Evolutionary conservation across 2,329 filamentous ascomycete species (phyloP).

Genomic region (Calonectria pauciramosa): DNA sequence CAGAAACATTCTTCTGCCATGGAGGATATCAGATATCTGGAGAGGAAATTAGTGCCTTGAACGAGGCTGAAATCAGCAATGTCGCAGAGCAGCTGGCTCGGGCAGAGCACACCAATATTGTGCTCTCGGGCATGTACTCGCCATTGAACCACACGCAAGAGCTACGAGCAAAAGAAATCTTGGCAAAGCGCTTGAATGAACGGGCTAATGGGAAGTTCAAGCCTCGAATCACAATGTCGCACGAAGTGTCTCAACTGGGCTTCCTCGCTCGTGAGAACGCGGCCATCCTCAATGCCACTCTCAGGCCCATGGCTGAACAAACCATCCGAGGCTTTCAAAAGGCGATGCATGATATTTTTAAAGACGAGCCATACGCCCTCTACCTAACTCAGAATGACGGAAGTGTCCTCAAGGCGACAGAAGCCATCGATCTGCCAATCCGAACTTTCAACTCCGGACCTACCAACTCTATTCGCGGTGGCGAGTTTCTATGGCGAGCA

Average conservation of each 20-base stretch:
- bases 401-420: conserved; percentile 57
- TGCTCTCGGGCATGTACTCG: conserved; percentile 70
- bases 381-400: conserved; percentile 67
- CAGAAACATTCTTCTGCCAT: conserved; percentile 23
- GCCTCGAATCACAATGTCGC: conserved; percentile 51
- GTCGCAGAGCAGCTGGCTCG: conserved; percentile 17
- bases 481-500: conserved; percentile 57
- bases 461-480: conserved; percentile 65
- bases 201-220: background rate
- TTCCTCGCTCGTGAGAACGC: conserved; percentile 67
- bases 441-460: conserved; percentile 63
- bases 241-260: conserved; percentile 52
- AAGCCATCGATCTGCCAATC: conserved; percentile 60
- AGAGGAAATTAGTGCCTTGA: conserved; percentile 48
- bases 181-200: conserved; percentile 52
- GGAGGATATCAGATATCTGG: conserved; percentile 52
- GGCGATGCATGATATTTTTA: conserved; percentile 57
- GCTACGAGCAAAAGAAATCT: conserved; percentile 59
- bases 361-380: conserved; percentile 51
- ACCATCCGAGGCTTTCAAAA: conserved; percentile 60
- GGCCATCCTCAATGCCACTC: conserved; percentile 65
- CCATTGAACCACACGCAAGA: conserved; percentile 64
- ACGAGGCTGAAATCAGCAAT: conserved; percentile 18
- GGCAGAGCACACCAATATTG: conserved; percentile 56
- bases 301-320: conserved; percentile 60